Evolutionary conservation across 2,329 filamentous ascomycete species (phyloP).

Genomic region (Trichoderma harzianum): DNA sequence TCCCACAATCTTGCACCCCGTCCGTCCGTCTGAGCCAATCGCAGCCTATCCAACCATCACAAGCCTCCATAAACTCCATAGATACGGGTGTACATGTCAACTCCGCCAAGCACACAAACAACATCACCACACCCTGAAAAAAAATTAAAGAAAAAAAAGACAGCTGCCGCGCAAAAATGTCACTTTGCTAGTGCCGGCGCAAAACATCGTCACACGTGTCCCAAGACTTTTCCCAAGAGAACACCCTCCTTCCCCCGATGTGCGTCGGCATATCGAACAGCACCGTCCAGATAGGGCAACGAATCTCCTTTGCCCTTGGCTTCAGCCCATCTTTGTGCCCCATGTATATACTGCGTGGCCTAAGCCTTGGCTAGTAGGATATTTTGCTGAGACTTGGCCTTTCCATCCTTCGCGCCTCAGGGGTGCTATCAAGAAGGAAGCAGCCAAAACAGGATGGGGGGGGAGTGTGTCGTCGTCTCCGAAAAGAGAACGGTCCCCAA

Average conservation of each 20-base stretch:
- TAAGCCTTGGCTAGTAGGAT: neutral
- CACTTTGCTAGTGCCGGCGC: neutral
- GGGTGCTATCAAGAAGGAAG: neutral
- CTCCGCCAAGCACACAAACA: neutral
- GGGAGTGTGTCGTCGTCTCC: neutral
- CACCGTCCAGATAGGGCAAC: neutral
- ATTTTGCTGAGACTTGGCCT: neutral
- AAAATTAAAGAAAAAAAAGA: neutral
- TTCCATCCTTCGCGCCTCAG: neutral
- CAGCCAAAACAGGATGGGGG: neutral
- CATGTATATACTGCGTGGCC: neutral
- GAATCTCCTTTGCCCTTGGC: neutral
- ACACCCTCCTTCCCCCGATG: neutral
- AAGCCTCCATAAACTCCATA: neutral
- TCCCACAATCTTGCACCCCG: neutral
- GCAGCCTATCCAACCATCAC: neutral
- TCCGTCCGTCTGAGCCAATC: neutral
- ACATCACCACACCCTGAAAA: neutral
- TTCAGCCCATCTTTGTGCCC: neutral
- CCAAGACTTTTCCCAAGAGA: neutral
- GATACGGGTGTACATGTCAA: neutral
- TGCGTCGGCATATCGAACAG: neutral
- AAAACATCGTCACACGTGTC: neutral
- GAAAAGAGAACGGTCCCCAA: neutral
- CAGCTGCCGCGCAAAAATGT: neutral